Evolutionary conservation across 176 grass and related monocot species (phyloP).

Genomic region (Eragrostis nindensis): DNA sequence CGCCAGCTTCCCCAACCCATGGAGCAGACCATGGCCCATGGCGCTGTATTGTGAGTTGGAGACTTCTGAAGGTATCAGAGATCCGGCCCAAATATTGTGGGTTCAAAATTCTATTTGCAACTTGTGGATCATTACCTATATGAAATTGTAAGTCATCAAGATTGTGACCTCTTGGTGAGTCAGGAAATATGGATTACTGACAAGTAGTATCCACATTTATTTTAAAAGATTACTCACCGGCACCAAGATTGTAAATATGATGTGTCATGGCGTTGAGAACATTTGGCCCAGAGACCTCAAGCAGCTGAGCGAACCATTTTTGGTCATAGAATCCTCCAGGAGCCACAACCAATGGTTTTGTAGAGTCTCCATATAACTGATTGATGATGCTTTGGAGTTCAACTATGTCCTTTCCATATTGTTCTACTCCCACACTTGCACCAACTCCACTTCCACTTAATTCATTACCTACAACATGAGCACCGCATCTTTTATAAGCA

Average conservation of each 20-base stretch:
- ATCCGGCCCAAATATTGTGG: conserved; percentile 63
- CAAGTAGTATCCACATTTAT: conserved; percentile 1
- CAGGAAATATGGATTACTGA: background rate
- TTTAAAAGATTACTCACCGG: conserved; percentile 57
- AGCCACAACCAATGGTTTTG: conserved; percentile 70
- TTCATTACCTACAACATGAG: conserved; percentile 76
- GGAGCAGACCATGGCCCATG: conserved; percentile 82
- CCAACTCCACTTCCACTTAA: conserved; percentile 83
- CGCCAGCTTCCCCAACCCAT: conserved; percentile 96
- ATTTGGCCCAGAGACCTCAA: conserved; percentile 68
- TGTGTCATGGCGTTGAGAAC: conserved; percentile 78
- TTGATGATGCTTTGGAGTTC: conserved; percentile 63
- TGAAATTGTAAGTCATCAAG: conserved; percentile 22
- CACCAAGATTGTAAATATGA: conserved; percentile 98
- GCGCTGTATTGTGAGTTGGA: conserved; percentile 71
- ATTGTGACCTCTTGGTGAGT: background rate
- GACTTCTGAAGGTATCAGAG: conserved; percentile 81
- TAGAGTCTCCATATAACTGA: conserved; percentile 57
- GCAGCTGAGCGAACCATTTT: conserved; percentile 76
- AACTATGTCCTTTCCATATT: conserved; percentile 85
- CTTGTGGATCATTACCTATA: conserved; percentile 78
- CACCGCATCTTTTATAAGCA: conserved; percentile 24
- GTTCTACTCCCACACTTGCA: conserved; percentile 75
- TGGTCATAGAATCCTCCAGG: conserved; percentile 93
- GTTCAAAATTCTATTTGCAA: conserved; percentile 74